Conservation (phyloP, 2,329 filamentous ascomycete genomes). For the Cladosporium sp. region DNA sequence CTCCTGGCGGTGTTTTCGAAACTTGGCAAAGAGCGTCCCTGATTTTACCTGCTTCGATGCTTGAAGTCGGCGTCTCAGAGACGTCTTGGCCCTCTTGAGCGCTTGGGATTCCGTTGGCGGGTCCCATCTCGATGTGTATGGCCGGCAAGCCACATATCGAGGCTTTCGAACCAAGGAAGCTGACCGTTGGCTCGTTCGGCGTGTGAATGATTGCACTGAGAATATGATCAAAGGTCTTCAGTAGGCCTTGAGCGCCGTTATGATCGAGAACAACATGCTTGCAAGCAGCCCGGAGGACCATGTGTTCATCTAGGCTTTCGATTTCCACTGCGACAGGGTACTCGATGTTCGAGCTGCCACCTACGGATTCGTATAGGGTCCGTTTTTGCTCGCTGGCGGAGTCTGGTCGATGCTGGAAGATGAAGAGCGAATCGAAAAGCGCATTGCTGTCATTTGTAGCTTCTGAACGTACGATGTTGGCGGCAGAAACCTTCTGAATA, state of each 20-base stretch:
- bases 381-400: slow-evolving; percentile 14
- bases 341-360: slow-evolving; percentile 65
- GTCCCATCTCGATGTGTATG: slow-evolving; percentile 30
- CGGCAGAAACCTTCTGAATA: slow-evolving; percentile 50
- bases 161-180: slow-evolving; percentile 49
- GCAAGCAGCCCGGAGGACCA: slow-evolving; percentile 71
- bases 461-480: slow-evolving; percentile 20
- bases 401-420: slow-evolving; percentile 57
- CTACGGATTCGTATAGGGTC: slow-evolving; percentile 58
- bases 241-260: slow-evolving; percentile 46
- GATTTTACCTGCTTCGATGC: neutral
- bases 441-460: neutral
- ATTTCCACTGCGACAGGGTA: slow-evolving; percentile 81
- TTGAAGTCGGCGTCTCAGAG: neutral
- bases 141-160: slow-evolving; percentile 62
- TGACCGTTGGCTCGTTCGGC: slow-evolving; percentile 50
- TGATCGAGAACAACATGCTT: slow-evolving; percentile 53
- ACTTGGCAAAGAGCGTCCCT: slow-evolving; percentile 46
- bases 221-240: slow-evolving; percentile 57
- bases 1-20: slow-evolving; percentile 54
- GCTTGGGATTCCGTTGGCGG: neutral
- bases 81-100: slow-evolving; percentile 1
- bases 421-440: slow-evolving; percentile 64
- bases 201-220: slow-evolving; percentile 53
- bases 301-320: slow-evolving; percentile 52